These are phyloP conservation scores for Picea mariana DNA, from an alignment of 83 land plant species.

Conservation along the genomic window DNA sequence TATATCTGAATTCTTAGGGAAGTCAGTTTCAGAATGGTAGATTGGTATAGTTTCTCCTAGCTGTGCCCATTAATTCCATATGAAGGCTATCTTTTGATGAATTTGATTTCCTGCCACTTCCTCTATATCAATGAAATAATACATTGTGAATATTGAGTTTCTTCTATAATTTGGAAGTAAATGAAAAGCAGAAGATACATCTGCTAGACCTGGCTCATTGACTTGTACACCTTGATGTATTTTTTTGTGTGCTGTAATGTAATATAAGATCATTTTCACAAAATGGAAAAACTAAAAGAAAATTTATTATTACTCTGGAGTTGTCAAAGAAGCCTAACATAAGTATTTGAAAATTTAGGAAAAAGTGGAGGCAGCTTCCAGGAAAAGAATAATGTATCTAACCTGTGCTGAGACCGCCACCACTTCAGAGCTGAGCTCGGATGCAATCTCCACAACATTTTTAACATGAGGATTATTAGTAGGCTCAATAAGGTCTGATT, in stretches of 20 bases:
- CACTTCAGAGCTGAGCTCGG: conserved; percentile 75
- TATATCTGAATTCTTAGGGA: no score
- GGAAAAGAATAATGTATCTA: neutral
- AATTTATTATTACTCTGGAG: neutral
- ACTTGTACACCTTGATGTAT: neutral
- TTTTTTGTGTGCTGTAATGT: neutral
- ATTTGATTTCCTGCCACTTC: no score
- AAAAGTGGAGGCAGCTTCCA: neutral
- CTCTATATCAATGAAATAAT: no score
- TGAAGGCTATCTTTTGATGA: no score
- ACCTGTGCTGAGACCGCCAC: conserved; percentile 98
- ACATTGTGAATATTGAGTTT: no score
- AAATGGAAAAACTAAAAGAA: neutral
- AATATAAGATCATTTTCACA: neutral
- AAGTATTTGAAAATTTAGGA: neutral
- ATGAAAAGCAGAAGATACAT: no score
- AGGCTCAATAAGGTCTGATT: conserved; percentile 85
- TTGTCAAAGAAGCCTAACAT: no score
- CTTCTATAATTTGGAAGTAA: no score
- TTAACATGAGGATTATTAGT: conserved; percentile 75
- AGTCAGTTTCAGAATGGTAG: no score
- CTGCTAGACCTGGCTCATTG: no score
- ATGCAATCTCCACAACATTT: conserved; percentile 64
- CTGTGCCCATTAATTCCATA: no score
- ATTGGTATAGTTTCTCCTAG: no score